Evolutionary conservation across 2,329 filamentous ascomycete species (phyloP).

Genomic region (Monosporascus sp.): DNA sequence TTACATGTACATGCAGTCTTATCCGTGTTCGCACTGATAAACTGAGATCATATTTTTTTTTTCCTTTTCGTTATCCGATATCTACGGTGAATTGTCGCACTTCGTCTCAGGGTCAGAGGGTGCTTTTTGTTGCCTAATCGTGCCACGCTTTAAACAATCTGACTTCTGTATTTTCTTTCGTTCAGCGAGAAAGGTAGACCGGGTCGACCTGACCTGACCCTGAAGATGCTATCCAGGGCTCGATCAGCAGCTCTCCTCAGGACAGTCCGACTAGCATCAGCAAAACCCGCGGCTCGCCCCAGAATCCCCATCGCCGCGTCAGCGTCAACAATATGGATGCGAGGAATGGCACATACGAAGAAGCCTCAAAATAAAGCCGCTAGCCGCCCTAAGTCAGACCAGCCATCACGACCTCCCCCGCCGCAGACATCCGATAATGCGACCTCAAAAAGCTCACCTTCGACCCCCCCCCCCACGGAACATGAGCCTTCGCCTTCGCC

Average conservation of each 20-base stretch:
- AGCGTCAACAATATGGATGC: conserved; percentile 33
- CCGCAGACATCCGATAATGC: too few relatives aligned
- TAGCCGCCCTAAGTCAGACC: neutral
- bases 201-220: neutral
- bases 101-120: too few relatives aligned
- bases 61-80: neutral
- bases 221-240: conserved; percentile 35
- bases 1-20: too few relatives aligned
- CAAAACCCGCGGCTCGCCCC: conserved; percentile 10
- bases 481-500: too few relatives aligned
- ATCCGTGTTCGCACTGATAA: too few relatives aligned
- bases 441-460: too few relatives aligned
- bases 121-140: too few relatives aligned
- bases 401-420: neutral
- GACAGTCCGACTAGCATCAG: conserved; percentile 16
- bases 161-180: neutral
- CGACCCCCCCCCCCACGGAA: too few relatives aligned
- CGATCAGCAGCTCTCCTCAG: conserved; percentile 26
- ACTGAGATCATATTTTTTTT: neutral
- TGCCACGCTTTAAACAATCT: too few relatives aligned
- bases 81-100: neutral
- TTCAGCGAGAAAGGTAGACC: neutral
- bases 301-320: conserved; percentile 24
- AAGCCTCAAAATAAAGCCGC: conserved; percentile 16
- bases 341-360: conserved; percentile 39